phyloP scores from a whole-genome alignment of 352 stramenopile species.

The Phytophthora megakarya region DNA sequence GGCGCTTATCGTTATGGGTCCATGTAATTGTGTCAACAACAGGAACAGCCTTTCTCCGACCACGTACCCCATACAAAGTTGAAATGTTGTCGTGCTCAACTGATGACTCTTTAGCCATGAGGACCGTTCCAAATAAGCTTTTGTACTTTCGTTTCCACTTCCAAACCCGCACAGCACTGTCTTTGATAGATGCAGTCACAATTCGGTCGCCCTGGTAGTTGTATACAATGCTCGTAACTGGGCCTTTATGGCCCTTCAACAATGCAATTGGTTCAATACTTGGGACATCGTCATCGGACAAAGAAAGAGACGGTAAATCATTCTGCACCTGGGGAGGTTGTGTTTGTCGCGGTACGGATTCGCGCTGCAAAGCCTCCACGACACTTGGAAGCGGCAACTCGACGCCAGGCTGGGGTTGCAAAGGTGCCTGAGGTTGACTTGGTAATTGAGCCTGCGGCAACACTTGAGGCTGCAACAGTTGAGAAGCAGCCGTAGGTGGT shows the following conservation, averaged over 20 bases:
- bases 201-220: slow-evolving; percentile 91
- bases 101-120: slow-evolving; percentile 48
- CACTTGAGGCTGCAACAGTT: slow-evolving; percentile 7
- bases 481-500: slow-evolving; percentile 5
- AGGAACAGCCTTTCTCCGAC: slow-evolving; percentile 45
- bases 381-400: slow-evolving; percentile 25
- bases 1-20: slow-evolving; percentile 60
- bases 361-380: slow-evolving; percentile 29
- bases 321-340: slow-evolving; percentile 62
- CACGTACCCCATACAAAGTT: slow-evolving; percentile 49
- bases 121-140: slow-evolving; percentile 53
- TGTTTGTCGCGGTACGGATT: slow-evolving; percentile 35
- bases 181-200: slow-evolving; percentile 94
- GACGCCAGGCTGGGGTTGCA: slow-evolving; percentile 12
- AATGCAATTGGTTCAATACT: slow-evolving; percentile 62
- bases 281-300: slow-evolving; percentile 55
- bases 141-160: slow-evolving; percentile 67
- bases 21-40: slow-evolving; percentile 71
- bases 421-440: background rate
- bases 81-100: slow-evolving; percentile 51
- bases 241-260: slow-evolving; percentile 89
- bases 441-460: background rate
- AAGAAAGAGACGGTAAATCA: slow-evolving; percentile 40
- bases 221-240: slow-evolving; percentile 95
- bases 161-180: slow-evolving; percentile 85